Evolutionary conservation across 2,329 filamentous ascomycete species (phyloP), one percentile per base, ranked within the genome.

Genomic region (Ophiosphaerella herpotricha): DNA sequence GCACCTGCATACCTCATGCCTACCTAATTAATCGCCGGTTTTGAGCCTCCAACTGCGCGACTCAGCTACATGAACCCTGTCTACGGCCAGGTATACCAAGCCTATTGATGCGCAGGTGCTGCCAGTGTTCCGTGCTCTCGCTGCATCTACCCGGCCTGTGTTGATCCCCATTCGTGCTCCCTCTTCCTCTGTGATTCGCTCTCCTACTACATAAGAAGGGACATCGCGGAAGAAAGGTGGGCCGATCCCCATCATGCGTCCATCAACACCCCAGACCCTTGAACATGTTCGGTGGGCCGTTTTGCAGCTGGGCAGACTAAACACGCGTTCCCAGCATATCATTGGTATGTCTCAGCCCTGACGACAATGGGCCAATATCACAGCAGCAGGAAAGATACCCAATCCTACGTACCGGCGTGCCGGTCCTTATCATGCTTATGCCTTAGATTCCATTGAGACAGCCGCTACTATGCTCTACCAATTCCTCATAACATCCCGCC

Each of bases 201-300:
- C 26, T 29, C 11, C 11, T 29, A 11, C 26, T 8, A 29, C 26
- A 29, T 5, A 29, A 29, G 26, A 11, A 29, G 11, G 26, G 9
- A 6, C 26, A 11, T 29, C 26, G 26, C 26, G 26, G 26, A 29
- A 29, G 26, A 29, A 29, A 11, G 26, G 7, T 7, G 26, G 26
- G 26, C 11, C 26, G 34, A 36, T 18, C 34, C 34, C 9, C n/a
- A 36, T 36, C 34, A 36, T 9, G n/a, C 9, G 8, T 18, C 7
- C 34, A 14, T 36, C 34, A 36, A 11, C n/a, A 16, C 14, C 18
- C n/a, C 14, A 18, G 34, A 36, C 5, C 34, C 18, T 36, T 14
- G 34, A 32, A 41, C 39, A 31, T 41, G 39, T 41, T 41, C 39
- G n/a, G 39, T 41, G 39, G 39, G 39, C 16, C 39, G 16, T 29